These are phyloP conservation scores for Alternaria alternata DNA, from an alignment of 2,329 filamentous ascomycete species.

Conservation along the genomic window DNA sequence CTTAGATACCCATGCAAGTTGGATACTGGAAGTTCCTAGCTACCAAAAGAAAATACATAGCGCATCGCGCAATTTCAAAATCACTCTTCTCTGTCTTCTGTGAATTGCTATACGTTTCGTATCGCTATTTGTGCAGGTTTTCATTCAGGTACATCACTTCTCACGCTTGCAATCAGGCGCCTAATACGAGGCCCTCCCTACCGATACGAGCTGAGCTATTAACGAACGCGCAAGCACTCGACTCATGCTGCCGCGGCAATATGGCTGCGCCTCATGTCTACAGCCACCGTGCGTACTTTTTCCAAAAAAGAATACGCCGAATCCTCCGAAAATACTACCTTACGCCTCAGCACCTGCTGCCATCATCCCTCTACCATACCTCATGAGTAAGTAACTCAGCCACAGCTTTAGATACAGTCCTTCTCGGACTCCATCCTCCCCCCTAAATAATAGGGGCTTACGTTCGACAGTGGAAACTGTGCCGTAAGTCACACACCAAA, in stretches of 20 bases:
- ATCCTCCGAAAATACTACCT: background rate
- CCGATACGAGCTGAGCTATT: slow-evolving; percentile 1
- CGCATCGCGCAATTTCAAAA: slow-evolving; percentile 11
- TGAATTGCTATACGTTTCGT: background rate
- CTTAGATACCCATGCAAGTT: slow-evolving; percentile 27
- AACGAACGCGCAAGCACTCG: slow-evolving; percentile 1
- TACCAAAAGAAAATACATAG: slow-evolving; percentile 20
- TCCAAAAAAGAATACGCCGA: background rate
- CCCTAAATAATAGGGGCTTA: background rate
- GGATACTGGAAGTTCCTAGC: slow-evolving; percentile 22
- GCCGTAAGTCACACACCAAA: background rate
- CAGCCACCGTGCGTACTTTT: slow-evolving; percentile 4
- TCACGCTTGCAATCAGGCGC: background rate
- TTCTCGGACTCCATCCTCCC: background rate
- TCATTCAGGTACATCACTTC: background rate
- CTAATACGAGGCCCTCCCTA: slow-evolving; percentile 1
- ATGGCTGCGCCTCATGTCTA: slow-evolving; percentile 1
- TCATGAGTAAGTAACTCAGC: background rate
- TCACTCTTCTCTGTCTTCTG: background rate
- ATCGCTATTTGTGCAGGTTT: background rate
- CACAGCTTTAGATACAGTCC: background rate
- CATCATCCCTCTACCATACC: background rate
- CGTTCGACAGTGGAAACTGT: background rate
- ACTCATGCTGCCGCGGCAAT: background rate
- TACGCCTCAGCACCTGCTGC: background rate